Conservation (phyloP, 1,284 basidiomycete species). For the Irpex sp. region DNA sequence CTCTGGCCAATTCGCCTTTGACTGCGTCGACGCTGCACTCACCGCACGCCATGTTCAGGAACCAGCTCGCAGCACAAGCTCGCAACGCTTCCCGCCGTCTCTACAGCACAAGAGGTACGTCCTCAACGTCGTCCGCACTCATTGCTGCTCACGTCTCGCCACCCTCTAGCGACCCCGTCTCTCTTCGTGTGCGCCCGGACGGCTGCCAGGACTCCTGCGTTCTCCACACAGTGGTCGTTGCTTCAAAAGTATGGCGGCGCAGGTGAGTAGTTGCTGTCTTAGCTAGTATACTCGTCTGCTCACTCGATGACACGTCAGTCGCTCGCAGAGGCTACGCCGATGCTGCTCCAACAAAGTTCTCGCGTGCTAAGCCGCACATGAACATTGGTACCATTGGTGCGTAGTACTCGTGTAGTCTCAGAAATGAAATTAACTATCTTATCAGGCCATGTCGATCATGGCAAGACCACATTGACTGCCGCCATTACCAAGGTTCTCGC, state of each 20-base stretch:
- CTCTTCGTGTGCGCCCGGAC: slow-evolving; percentile 27
- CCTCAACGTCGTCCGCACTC: background rate
- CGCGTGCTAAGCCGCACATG: slow-evolving; percentile 91
- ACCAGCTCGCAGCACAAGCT: slow-evolving; percentile 48
- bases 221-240: slow-evolving; percentile 12
- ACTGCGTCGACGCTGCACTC: slow-evolving; percentile 15
- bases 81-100: slow-evolving; percentile 44
- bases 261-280: slow-evolving; percentile 16
- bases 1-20: slow-evolving; percentile 11
- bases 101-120: slow-evolving; percentile 45
- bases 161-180: slow-evolving; percentile 24
- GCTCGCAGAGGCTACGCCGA: slow-evolving; percentile 73
- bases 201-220: slow-evolving; percentile 25
- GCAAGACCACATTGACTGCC: slow-evolving; percentile 96
- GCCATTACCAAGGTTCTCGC: slow-evolving; percentile 97
- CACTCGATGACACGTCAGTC: slow-evolving; percentile 22
- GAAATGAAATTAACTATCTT: slow-evolving; percentile 10
- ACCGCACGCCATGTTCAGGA: slow-evolving; percentile 34
- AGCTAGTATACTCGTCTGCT: background rate
- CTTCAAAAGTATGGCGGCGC: slow-evolving; percentile 17
- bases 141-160: slow-evolving; percentile 9
- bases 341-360: slow-evolving; percentile 60
- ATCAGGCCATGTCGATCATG: slow-evolving; percentile 88
- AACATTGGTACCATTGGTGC: slow-evolving; percentile 93
- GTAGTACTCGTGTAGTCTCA: slow-evolving; percentile 21